These are phyloP conservation scores for Brassica carinata DNA, from an alignment of 345 rosid species.

Conservation along the genomic window DNA sequence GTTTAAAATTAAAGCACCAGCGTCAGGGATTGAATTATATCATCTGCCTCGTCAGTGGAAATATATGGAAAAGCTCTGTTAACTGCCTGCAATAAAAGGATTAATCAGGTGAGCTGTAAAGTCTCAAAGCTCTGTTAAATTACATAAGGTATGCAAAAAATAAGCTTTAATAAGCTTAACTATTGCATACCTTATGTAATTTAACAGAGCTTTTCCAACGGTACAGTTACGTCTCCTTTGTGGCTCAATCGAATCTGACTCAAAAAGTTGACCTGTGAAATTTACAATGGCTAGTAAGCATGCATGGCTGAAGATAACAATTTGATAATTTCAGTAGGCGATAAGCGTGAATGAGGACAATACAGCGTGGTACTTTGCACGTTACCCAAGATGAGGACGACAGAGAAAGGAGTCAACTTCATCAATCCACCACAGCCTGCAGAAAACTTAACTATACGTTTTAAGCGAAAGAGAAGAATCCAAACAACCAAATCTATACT, in stretches of 20 bases:
- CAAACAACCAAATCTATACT: conserved; percentile 5
- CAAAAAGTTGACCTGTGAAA: conserved; percentile 80
- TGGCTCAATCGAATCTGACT: conserved; percentile 76
- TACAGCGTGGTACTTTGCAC: conserved; percentile 93
- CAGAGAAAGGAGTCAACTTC: conserved; percentile 92
- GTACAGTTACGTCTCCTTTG: conserved; percentile 51
- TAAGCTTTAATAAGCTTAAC: no score
- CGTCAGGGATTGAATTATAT: conserved; percentile 78
- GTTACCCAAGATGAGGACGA: conserved; percentile 78
- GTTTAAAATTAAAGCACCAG: conserved; percentile 74
- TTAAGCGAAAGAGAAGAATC: conserved; percentile 19
- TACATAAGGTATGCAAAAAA: neutral
- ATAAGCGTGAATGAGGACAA: conserved; percentile 29
- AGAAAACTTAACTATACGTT: neutral
- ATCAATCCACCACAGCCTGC: conserved; percentile 84
- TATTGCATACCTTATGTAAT: no score
- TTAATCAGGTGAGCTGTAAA: conserved; percentile 12
- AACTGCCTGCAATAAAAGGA: conserved; percentile 63
- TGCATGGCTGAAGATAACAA: neutral
- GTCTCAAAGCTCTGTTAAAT: neutral
- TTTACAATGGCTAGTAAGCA: conserved; percentile 13
- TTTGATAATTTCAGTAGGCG: no score
- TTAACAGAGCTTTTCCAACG: no score
- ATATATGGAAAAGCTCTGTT: conserved; percentile 98
- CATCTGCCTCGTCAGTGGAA: conserved; percentile 82